Evolutionary conservation across 2,329 filamentous ascomycete species (phyloP).

Genomic region (Colletotrichum sojae): DNA sequence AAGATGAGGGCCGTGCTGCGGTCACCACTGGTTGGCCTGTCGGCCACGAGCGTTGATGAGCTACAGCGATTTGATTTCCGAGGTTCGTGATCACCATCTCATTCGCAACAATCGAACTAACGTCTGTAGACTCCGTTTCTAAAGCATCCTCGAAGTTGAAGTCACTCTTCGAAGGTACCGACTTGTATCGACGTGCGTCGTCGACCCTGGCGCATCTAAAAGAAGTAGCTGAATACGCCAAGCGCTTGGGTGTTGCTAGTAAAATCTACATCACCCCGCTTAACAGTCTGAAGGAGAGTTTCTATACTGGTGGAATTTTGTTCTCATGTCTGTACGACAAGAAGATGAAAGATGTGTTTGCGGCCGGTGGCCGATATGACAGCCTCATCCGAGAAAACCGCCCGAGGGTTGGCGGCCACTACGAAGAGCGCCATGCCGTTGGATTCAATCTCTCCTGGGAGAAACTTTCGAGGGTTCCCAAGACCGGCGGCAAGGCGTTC

Average conservation of each 20-base stretch:
- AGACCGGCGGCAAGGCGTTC: conserved; percentile 68
- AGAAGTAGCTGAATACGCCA: conserved; percentile 82
- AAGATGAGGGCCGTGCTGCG: conserved; percentile 87
- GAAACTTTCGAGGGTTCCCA: conserved; percentile 77
- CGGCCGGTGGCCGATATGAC: conserved; percentile 95
- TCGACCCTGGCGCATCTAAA: conserved; percentile 85
- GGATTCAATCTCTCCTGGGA: conserved; percentile 95
- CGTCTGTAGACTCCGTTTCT: conserved; percentile 63
- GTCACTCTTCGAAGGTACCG: conserved; percentile 72
- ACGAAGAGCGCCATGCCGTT: conserved; percentile 83
- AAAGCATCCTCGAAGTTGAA: conserved; percentile 73
- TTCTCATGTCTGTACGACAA: conserved; percentile 93
- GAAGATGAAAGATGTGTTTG: conserved; percentile 88
- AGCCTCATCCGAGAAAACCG: conserved; percentile 87
- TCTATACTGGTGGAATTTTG: conserved; percentile 87
- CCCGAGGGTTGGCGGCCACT: conserved; percentile 74
- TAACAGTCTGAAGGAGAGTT: conserved; percentile 90
- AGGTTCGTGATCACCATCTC: conserved; percentile 60
- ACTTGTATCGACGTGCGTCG: conserved; percentile 81
- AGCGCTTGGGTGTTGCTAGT: conserved; percentile 79
- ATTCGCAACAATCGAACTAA: neutral
- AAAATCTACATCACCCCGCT: conserved; percentile 90
- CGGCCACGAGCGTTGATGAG: conserved; percentile 91
- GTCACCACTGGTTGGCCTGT: conserved; percentile 84
- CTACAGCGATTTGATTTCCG: conserved; percentile 92